A percentile compares a stretch with the other conserved stretches of the same genome.
Conservation (phyloP, 1,284 basidiomycete genomes). For the Coniophora puteana region DNA sequence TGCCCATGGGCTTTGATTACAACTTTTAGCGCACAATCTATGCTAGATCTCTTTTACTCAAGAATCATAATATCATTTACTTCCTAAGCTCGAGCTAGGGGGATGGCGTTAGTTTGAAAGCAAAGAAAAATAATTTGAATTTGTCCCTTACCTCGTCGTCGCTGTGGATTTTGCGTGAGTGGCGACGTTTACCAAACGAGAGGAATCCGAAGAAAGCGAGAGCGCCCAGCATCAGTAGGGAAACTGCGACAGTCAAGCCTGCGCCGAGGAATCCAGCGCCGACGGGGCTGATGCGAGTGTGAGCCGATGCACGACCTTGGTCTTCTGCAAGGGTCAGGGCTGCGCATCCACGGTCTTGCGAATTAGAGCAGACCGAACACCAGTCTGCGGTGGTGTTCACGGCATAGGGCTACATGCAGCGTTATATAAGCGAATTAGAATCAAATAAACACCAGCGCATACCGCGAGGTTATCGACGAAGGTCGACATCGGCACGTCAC, state of each 20-base stretch:
- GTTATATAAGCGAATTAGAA: neutral
- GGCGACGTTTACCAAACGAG: slow-evolving; percentile 28
- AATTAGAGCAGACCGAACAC: slow-evolving; percentile 58
- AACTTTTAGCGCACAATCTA: too few relatives aligned
- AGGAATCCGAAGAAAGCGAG: slow-evolving; percentile 46
- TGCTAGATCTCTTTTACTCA: too few relatives aligned
- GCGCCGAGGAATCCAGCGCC: slow-evolving; percentile 68
- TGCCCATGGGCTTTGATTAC: too few relatives aligned
- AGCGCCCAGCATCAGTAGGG: slow-evolving; percentile 34
- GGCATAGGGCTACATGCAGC: slow-evolving; percentile 34
- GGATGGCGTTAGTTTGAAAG: too few relatives aligned
- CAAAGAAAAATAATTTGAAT: too few relatives aligned
- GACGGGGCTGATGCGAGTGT: slow-evolving; percentile 45
- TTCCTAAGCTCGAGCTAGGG: too few relatives aligned
- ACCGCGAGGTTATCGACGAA: slow-evolving; percentile 54
- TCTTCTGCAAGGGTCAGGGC: slow-evolving; percentile 38
- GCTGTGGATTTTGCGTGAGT: neutral
- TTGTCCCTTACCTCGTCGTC: slow-evolving; percentile 1
- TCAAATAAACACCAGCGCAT: slow-evolving; percentile 10
- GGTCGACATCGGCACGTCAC: slow-evolving; percentile 52
- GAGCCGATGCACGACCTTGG: slow-evolving; percentile 24
- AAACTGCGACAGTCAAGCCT: slow-evolving; percentile 47
- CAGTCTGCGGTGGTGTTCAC: slow-evolving; percentile 55
- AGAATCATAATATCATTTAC: too few relatives aligned
- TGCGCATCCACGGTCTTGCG: slow-evolving; percentile 51